Evolutionary conservation across 176 grass and related monocot genomes (phyloP).

Genomic region (Ananas comosus): DNA sequence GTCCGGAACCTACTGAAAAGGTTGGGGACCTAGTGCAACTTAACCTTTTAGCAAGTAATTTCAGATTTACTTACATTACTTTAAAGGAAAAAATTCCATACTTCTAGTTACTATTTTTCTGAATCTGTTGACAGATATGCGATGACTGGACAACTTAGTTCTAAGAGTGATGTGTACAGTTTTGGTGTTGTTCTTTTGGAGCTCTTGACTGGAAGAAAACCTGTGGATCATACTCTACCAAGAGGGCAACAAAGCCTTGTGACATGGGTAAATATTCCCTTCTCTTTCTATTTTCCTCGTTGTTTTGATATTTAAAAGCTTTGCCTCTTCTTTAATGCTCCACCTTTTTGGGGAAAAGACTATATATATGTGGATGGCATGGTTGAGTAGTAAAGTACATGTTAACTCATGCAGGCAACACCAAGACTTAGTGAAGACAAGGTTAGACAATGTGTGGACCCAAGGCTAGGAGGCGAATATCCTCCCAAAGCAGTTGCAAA

Average conservation of each 20-base stretch:
- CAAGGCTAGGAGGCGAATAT: slow-evolving; percentile 62
- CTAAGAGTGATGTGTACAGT: slow-evolving; percentile 80
- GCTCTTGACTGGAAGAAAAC: slow-evolving; percentile 73
- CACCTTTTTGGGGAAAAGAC: background rate
- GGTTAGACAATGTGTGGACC: slow-evolving; percentile 70
- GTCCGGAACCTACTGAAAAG: too few species aligned
- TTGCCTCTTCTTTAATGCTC: background rate
- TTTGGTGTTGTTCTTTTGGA: slow-evolving; percentile 75
- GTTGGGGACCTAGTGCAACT: too few species aligned
- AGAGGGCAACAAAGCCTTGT: slow-evolving; percentile 83
- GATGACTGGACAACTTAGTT: slow-evolving; percentile 81
- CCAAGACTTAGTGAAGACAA: slow-evolving; percentile 82
- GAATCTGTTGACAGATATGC: slow-evolving; percentile 45
- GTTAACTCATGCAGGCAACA: slow-evolving; percentile 43
- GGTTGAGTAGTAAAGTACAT: slow-evolving; percentile 5
- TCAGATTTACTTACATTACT: too few species aligned
- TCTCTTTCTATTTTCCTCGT: background rate
- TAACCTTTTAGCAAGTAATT: too few species aligned
- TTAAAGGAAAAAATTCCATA: too few species aligned
- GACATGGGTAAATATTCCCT: slow-evolving; percentile 51
- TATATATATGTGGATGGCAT: background rate
- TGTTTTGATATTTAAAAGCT: background rate
- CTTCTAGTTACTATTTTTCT: slow-evolving; percentile 4
- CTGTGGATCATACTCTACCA: slow-evolving; percentile 72
- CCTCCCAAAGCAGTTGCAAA: slow-evolving; percentile 81